A percentile compares a stretch with the other conserved stretches of the same genome.
phyloP scores from a whole-genome alignment of 2,329 filamentous ascomycete species.

The Fusarium kyushuense region DNA sequence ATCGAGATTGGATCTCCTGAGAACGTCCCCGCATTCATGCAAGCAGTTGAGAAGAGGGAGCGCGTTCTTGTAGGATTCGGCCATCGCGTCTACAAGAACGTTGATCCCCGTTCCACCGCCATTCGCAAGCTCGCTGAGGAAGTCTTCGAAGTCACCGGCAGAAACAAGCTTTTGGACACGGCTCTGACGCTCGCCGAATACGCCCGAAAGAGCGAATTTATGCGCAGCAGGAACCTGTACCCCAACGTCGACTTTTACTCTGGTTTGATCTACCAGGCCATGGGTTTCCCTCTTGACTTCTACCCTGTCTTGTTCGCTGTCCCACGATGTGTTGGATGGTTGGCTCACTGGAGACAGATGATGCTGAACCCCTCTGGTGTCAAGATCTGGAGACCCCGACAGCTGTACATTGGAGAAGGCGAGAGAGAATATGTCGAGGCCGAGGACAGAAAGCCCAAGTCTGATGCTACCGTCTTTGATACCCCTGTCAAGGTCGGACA shows the following conservation, averaged over 20 bases:
- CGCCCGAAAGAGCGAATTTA: slow-evolving; percentile 60
- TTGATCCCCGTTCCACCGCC: slow-evolving; percentile 64
- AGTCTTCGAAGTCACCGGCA: slow-evolving; percentile 63
- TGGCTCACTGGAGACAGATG: slow-evolving; percentile 65
- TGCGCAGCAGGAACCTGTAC: slow-evolving; percentile 62
- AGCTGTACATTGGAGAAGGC: slow-evolving; percentile 61
- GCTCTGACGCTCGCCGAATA: slow-evolving; percentile 60
- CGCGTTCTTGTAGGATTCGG: slow-evolving; percentile 67
- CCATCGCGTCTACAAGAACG: slow-evolving; percentile 66
- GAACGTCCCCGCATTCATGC: slow-evolving; percentile 63
- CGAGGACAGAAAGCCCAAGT: slow-evolving; percentile 50
- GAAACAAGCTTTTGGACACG: slow-evolving; percentile 64
- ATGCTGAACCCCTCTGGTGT: slow-evolving; percentile 60
- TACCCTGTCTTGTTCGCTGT: slow-evolving; percentile 65
- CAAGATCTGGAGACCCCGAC: slow-evolving; percentile 64
- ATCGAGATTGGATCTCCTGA: slow-evolving; percentile 63
- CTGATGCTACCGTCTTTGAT: slow-evolving; percentile 15
- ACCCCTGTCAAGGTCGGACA: slow-evolving; percentile 27
- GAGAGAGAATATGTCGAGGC: slow-evolving; percentile 60
- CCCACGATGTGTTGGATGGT: slow-evolving; percentile 63
- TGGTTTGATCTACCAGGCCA: slow-evolving; percentile 64
- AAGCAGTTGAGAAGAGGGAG: slow-evolving; percentile 63
- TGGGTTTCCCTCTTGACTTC: slow-evolving; percentile 66
- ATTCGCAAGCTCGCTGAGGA: slow-evolving; percentile 63
- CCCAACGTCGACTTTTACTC: slow-evolving; percentile 67